Base-by-base conservation (phyloP, 2,329 filamentous ascomycete genomes). In the Ophiostoma perfectum region DNA sequence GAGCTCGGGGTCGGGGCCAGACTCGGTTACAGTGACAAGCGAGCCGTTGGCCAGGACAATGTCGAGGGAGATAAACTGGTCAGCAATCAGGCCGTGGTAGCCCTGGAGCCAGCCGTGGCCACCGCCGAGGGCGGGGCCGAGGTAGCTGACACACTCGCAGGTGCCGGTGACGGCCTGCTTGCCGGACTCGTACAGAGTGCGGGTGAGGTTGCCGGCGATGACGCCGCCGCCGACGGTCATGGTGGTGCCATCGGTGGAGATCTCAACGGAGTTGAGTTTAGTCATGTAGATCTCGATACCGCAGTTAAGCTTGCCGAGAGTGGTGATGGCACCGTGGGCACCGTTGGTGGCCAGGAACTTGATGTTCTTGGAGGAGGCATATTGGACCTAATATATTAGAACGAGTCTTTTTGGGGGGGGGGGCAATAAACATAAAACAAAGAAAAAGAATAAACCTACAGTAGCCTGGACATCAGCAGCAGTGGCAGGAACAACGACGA, bases 161-260 rank as follows among this genome's bases (percentile, higher is more conserved):
- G 78, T 80, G 49, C 82, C 82, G 8, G 86, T 86, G 0, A 88
- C 83, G 1, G 85, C 85, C 2, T 85, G 86, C 2, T 88, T 79
- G 0, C 80, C 80, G 72, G 84, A 76, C 64, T 80, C 75, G 66
- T 78, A 82, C 0, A 81, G 81, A 0, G 81, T 81, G 5, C 78
- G 75, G 71, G 88, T 85, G 12, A 88, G 81, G 72, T 86, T 82
- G 67, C 76, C 77, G 84, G 85, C 86, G 2, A 79, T 73, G 60
- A 81, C 80, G 7, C 85, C 84, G 39, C 85, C 84, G 68, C 82
- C 80, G 27, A 80, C 82, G 0, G 75, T 78, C 66, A 86, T 78
- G 0, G 80, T 82, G 70, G 80, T 77, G 9, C 76, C 77, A 1
- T 77, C 75, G 0, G 75, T 38, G 67, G 87, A 80, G 18, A 88